phyloP scores from a whole-genome alignment of 2,329 filamentous ascomycete genomes.

The Aspergillus sp. region DNA sequence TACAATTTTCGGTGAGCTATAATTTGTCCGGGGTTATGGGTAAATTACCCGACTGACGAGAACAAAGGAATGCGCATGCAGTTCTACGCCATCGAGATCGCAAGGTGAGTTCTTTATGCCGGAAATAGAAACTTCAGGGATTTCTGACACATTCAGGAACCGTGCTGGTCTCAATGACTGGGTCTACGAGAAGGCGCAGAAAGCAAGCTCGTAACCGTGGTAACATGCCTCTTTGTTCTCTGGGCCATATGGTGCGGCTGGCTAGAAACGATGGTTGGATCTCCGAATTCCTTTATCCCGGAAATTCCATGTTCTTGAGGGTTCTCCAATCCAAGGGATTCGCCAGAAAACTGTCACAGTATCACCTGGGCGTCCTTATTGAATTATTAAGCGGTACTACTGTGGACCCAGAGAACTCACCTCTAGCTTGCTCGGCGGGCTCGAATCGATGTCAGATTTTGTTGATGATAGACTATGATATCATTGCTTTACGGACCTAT shows the following conservation, averaged over 20 bases:
- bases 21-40: not conserved
- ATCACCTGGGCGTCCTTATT: no score
- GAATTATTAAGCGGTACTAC: no score
- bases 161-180: constrained; percentile 88
- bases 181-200: constrained; percentile 77
- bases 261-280: no score
- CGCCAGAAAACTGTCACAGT: no score
- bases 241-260: not conserved
- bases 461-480: no score
- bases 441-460: no score
- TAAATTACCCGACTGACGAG: constrained; percentile 7
- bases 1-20: constrained; percentile 76
- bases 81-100: constrained; percentile 75
- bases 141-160: constrained; percentile 53
- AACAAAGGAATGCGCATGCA: constrained; percentile 66
- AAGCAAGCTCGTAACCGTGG: constrained; percentile 16
- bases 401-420: no score
- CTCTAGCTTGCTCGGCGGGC: no score
- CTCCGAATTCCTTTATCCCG: no score
- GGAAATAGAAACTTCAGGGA: not conserved
- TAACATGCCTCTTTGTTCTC: not conserved
- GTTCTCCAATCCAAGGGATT: no score
- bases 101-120: constrained; percentile 48
- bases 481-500: no score
- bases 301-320: no score